Evolutionary conservation across 2,329 filamentous ascomycete genomes (phyloP).

Genomic region (Cladosporium sp.): DNA sequence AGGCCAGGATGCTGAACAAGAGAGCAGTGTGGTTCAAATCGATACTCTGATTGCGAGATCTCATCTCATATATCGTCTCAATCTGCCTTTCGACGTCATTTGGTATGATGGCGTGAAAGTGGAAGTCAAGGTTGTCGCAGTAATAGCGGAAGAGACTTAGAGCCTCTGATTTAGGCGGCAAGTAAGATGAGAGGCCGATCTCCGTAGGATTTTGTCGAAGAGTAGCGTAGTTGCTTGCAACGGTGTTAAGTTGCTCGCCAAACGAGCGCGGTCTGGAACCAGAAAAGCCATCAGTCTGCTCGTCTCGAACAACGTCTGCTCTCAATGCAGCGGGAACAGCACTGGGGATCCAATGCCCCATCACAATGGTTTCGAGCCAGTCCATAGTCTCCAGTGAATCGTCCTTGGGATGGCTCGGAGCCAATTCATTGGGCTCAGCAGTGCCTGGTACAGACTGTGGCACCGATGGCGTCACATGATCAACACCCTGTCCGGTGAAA

Average conservation of each 20-base stretch:
- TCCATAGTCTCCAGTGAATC: not conserved
- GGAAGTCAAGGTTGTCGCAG: slow-evolving; percentile 6
- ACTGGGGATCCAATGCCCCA: slow-evolving; percentile 10
- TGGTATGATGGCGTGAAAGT: not conserved
- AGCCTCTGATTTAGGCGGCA: not conserved
- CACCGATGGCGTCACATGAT: not conserved
- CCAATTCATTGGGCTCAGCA: not conserved
- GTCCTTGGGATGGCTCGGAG: not conserved
- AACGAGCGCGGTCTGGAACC: not conserved
- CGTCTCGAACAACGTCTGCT: not conserved
- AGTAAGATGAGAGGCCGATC: not conserved
- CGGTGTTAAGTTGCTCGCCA: not conserved
- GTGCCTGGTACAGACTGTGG: not conserved
- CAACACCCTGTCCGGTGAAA: not conserved
- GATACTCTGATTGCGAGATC: not conserved
- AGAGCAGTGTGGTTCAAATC: not conserved
- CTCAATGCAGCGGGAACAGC: not conserved
- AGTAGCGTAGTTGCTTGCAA: not conserved
- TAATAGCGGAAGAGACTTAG: not conserved
- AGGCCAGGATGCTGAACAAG: slow-evolving; percentile 2
- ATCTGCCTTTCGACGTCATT: not conserved
- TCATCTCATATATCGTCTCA: not conserved
- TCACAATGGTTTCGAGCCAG: slow-evolving; percentile 9
- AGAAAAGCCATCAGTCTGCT: not conserved
- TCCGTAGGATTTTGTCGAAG: not conserved